phyloP scores from a whole-genome alignment of 148 eudicot species.

The Cornus florida region DNA sequence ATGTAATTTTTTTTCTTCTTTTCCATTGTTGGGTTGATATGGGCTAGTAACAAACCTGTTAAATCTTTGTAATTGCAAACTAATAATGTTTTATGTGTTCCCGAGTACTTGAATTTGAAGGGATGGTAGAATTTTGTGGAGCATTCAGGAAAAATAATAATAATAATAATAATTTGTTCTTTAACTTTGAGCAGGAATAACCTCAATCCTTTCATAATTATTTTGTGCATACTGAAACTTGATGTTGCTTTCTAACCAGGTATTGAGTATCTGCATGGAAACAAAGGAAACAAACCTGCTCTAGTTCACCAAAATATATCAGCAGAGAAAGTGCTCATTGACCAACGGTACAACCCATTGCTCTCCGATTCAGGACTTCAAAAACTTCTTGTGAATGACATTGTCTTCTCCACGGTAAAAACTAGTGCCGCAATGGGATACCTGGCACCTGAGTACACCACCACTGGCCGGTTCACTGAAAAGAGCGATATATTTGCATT shows the following conservation, averaged over 20 bases:
- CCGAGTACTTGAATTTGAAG: background rate
- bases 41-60: background rate
- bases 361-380: slow-evolving; percentile 77
- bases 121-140: too few species aligned
- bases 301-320: slow-evolving; percentile 86
- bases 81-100: background rate
- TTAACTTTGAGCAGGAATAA: background rate
- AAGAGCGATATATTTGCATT: slow-evolving; percentile 91
- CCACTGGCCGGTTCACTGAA: slow-evolving; percentile 82
- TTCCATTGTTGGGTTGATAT: background rate
- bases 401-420: slow-evolving; percentile 77
- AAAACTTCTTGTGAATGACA: slow-evolving; percentile 80
- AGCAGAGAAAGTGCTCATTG: slow-evolving; percentile 85
- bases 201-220: background rate
- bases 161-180: background rate
- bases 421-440: slow-evolving; percentile 98
- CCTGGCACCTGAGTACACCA: slow-evolving; percentile 93
- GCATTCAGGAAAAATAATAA: too few species aligned
- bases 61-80: background rate
- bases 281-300: slow-evolving; percentile 59
- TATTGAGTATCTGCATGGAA: slow-evolving; percentile 64
- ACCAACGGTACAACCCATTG: slow-evolving; percentile 61
- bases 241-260: slow-evolving; percentile 38
- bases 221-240: background rate
- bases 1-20: background rate